phyloP scores from a whole-genome alignment of 345 rosid genomes.

The Lumnitzera racemosa region DNA sequence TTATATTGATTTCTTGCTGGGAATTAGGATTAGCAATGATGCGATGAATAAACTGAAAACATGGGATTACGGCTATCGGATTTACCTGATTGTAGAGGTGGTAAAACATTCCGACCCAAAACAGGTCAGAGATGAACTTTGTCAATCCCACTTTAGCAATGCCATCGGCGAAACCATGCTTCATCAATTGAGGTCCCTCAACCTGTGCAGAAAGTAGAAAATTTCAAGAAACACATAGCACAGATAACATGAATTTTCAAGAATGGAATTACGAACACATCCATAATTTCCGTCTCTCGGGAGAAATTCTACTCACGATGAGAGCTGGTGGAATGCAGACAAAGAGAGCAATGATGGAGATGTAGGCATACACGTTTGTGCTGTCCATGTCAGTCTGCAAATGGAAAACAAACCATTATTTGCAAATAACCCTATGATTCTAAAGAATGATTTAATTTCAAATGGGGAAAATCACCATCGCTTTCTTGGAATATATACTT shows the following conservation, averaged over 20 bases:
- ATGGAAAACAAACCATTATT: conserved; percentile 3
- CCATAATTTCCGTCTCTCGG: not conserved
- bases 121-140: conserved; percentile 83
- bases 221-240: not conserved
- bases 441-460: not conserved
- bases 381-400: conserved; percentile 98
- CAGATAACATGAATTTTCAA: not conserved
- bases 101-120: conserved; percentile 99
- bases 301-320: conserved; percentile 40
- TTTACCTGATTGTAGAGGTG: conserved; percentile 95
- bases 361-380: conserved; percentile 88
- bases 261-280: not conserved
- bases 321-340: conserved; percentile 93
- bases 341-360: conserved; percentile 85
- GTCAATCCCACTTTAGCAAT: conserved; percentile 84
- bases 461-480: conserved; percentile 49
- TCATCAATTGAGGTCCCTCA: conserved; percentile 82
- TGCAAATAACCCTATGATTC: not conserved
- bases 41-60: not conserved
- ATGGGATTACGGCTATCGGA: not conserved
- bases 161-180: conserved; percentile 70
- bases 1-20: no score
- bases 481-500: conserved; percentile 94
- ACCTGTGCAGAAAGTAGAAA: conserved; percentile 33
- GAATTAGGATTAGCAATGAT: not conserved